A percentile compares a stretch with the other conserved stretches of the same genome.
These are phyloP conservation scores for Besnoitia besnoiti DNA, from an alignment of 169 alveolate species.

Conservation along the genomic window DNA sequence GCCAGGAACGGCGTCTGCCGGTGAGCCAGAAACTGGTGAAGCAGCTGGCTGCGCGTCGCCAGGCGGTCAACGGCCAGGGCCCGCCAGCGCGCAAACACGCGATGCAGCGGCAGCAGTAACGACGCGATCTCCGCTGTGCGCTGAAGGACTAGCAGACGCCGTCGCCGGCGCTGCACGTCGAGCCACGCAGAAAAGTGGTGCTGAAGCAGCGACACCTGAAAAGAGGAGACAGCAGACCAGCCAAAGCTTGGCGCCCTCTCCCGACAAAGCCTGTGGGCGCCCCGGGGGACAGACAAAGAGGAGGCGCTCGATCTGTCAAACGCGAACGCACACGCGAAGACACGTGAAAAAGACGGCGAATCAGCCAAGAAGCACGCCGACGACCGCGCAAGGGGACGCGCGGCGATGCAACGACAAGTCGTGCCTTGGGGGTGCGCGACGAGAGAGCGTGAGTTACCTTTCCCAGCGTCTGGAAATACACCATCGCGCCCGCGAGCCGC, in stretches of 20 bases:
- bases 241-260: no score
- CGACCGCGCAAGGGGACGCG: no score
- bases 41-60: not conserved
- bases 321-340: no score
- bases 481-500: not conserved
- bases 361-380: no score
- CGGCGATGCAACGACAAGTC: no score
- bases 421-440: no score
- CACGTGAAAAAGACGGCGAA: no score
- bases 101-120: constrained; percentile 22
- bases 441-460: not conserved
- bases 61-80: not conserved
- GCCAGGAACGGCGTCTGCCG: not conserved
- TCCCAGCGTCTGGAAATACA: not conserved
- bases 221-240: no score
- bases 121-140: constrained; percentile 13
- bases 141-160: constrained; percentile 7
- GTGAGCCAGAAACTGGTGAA: not conserved
- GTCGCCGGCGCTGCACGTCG: constrained; percentile 2
- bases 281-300: no score
- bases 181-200: constrained; percentile 15
- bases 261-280: no score
- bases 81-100: constrained; percentile 13
- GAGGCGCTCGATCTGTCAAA: no score
- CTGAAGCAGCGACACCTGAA: not conserved